A percentile compares a stretch with the other conserved stretches of the same genome.
Evolutionary conservation across 2,329 filamentous ascomycete genomes (phyloP).

Genomic region (Pseudocercospora fuligena): DNA sequence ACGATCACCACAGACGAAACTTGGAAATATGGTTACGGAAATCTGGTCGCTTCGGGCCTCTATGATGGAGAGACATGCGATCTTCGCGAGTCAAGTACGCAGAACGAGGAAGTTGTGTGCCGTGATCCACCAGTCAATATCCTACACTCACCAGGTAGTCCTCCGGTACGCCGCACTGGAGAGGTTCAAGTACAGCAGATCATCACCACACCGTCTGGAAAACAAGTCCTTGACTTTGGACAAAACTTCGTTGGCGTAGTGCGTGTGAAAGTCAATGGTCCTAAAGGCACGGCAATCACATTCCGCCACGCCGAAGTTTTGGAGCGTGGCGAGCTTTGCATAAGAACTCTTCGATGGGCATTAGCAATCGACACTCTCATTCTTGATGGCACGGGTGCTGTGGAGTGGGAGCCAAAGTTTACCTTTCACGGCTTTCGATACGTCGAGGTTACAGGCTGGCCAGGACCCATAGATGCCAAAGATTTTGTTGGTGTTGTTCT

Average conservation of each 20-base stretch:
- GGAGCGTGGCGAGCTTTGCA: constrained; percentile 52
- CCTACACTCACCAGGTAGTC: constrained; percentile 49
- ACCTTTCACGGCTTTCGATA: constrained; percentile 62
- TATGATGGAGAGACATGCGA: constrained; percentile 62
- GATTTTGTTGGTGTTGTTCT: constrained; percentile 49
- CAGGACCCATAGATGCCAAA: constrained; percentile 33
- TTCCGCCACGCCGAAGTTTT: constrained; percentile 62
- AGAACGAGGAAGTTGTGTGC: constrained; percentile 38
- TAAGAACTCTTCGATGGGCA: constrained; percentile 51
- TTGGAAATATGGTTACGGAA: constrained; percentile 45
- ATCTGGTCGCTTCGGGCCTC: constrained; percentile 49
- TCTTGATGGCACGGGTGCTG: constrained; percentile 35
- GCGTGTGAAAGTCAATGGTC: constrained; percentile 44
- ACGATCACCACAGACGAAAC: constrained; percentile 45
- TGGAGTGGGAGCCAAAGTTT: constrained; percentile 54
- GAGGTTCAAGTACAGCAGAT: constrained; percentile 37
- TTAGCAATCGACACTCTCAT: constrained; percentile 50
- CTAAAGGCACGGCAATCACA: constrained; percentile 49
- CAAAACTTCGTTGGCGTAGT: constrained; percentile 63
- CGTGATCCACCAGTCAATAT: constrained; percentile 39
- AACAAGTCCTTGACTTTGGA: constrained; percentile 61
- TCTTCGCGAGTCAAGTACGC: constrained; percentile 35
- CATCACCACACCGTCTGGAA: constrained; percentile 48
- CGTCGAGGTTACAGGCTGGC: constrained; percentile 55
- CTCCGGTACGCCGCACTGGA: constrained; percentile 51